phyloP scores from a whole-genome alignment of 2,329 filamentous ascomycete genomes.

The Cytospora paraplurivora region DNA sequence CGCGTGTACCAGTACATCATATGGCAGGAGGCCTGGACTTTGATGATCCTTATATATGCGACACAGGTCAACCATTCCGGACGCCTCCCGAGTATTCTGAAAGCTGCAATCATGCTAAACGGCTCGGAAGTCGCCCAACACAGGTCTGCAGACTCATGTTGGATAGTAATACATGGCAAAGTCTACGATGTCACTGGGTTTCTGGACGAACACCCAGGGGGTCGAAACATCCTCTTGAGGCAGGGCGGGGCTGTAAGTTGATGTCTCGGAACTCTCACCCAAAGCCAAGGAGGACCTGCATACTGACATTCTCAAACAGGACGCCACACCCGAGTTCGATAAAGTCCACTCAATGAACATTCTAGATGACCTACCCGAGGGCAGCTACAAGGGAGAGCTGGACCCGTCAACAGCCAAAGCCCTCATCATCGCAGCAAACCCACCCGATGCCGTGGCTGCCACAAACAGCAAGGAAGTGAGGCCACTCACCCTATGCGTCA shows the following conservation, averaged over 20 bases:
- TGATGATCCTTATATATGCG: not conserved
- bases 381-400: slow-evolving; percentile 36
- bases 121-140: slow-evolving; percentile 41
- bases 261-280: not conserved
- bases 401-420: slow-evolving; percentile 32
- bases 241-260: slow-evolving; percentile 37
- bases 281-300: not conserved
- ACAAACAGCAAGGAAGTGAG: slow-evolving; percentile 28
- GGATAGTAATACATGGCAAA: slow-evolving; percentile 40
- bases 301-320: slow-evolving; percentile 30
- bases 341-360: slow-evolving; percentile 37
- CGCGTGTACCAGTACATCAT: not conserved
- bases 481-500: slow-evolving; percentile 37
- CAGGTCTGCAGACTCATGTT: slow-evolving; percentile 40
- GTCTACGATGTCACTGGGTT: slow-evolving; percentile 44
- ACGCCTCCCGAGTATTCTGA: not conserved
- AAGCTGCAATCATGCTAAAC: slow-evolving; percentile 29
- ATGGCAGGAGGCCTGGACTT: too few species aligned
- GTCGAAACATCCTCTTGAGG: slow-evolving; percentile 36
- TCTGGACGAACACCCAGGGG: slow-evolving; percentile 38
- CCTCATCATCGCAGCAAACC: slow-evolving; percentile 30
- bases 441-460: slow-evolving; percentile 7
- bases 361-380: slow-evolving; percentile 36
- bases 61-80: not conserved
- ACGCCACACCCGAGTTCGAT: slow-evolving; percentile 39